These are phyloP conservation scores for Pyronema omphalodes DNA, from an alignment of 495 filamentous ascomycete species.

Conservation along the genomic window DNA sequence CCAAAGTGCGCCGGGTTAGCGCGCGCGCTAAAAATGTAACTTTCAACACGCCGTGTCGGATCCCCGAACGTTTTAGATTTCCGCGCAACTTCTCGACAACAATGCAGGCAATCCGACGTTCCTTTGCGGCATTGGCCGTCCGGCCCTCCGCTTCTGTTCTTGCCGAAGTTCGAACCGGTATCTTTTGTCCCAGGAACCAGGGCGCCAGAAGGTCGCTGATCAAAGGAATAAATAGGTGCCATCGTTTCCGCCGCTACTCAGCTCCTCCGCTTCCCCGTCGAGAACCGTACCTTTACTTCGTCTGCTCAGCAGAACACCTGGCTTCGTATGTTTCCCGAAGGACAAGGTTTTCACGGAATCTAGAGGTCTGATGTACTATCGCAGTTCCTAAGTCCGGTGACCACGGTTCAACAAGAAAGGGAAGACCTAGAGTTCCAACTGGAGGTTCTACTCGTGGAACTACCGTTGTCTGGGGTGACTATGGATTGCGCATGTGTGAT, in stretches of 20 bases:
- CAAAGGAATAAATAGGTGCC: too few relatives aligned
- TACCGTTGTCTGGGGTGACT: constrained; percentile 91
- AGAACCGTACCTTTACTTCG: not conserved
- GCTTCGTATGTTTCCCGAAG: constrained; percentile 13
- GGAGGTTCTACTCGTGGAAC: constrained; percentile 84
- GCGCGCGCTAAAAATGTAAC: not conserved
- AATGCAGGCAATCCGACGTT: constrained; percentile 4
- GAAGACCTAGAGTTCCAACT: constrained; percentile 68
- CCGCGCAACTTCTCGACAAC: not conserved
- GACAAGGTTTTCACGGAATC: not conserved
- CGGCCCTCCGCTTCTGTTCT: not conserved
- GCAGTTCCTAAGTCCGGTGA: constrained; percentile 20
- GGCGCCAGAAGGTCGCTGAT: too few relatives aligned
- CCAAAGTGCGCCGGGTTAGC: not conserved
- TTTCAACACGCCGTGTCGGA: not conserved
- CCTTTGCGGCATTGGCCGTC: not conserved
- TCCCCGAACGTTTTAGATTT: not conserved
- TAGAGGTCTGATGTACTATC: not conserved
- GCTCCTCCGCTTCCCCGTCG: constrained; percentile 1
- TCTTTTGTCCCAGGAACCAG: not conserved
- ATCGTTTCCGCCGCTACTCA: not conserved
- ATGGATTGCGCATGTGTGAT: constrained; percentile 81
- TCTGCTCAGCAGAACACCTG: constrained; percentile 9
- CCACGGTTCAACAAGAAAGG: constrained; percentile 65
- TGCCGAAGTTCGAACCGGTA: not conserved